Conservation (phyloP, 805 yeast genomes). For the Sugiyamaella valdiviana region DNA sequence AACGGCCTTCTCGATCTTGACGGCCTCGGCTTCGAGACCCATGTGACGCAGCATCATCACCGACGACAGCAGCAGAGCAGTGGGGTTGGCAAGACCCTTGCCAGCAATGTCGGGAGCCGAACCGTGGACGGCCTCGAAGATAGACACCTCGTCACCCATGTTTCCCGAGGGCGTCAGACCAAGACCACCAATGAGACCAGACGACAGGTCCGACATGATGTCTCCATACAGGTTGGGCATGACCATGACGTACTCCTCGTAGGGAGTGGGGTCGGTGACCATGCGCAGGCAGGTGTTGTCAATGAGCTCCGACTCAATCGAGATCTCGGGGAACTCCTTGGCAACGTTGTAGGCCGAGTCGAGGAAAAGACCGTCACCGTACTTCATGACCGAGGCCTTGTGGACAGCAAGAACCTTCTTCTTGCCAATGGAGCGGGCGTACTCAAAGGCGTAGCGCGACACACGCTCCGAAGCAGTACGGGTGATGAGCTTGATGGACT, state of each 20-base stretch:
- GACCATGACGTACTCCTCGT: slow-evolving; percentile 86
- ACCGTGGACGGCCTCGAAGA: slow-evolving; percentile 99
- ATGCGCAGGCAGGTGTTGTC: slow-evolving; percentile 92
- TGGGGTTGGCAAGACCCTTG: slow-evolving; percentile 97
- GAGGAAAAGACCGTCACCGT: slow-evolving; percentile 95
- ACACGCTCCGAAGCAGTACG: slow-evolving; percentile 95
- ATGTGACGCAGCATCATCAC: slow-evolving; percentile 99
- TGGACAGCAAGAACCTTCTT: slow-evolving; percentile 90
- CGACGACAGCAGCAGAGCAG: slow-evolving; percentile 90
- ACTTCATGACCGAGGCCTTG: slow-evolving; percentile 97
- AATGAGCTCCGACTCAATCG: slow-evolving; percentile 76
- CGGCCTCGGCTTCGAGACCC: slow-evolving; percentile 79
- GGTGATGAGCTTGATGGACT: slow-evolving; percentile 95
- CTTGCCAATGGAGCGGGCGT: slow-evolving; percentile 83
- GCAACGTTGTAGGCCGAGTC: slow-evolving; percentile 84
- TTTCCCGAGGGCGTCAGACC: slow-evolving; percentile 99
- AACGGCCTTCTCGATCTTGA: slow-evolving; percentile 82
- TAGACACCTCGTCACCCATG: slow-evolving; percentile 97
- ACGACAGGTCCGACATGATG: slow-evolving; percentile 94
- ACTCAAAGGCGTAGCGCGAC: slow-evolving; percentile 93
- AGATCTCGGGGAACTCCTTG: slow-evolving; percentile 86
- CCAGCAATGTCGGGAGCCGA: slow-evolving; percentile 99
- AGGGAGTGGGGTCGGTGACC: slow-evolving; percentile 82
- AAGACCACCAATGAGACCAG: slow-evolving; percentile 97
- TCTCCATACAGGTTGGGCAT: slow-evolving; percentile 99